Conservation (phyloP, 345 rosid genomes). For the Heritiera littoralis region DNA sequence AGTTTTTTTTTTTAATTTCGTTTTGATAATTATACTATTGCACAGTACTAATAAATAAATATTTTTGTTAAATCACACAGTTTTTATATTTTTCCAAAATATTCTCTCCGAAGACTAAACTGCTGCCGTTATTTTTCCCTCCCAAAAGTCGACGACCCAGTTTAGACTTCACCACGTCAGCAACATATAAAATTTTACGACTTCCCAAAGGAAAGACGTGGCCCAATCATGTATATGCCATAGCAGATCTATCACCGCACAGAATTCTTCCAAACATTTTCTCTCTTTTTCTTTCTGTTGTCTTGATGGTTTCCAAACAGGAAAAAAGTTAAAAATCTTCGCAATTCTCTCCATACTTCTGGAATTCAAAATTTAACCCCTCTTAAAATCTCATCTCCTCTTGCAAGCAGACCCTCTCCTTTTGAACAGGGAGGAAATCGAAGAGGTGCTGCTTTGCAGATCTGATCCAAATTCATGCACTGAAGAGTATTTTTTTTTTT, state of each 20-base stretch:
- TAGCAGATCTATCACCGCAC: not conserved
- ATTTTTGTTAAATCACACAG: too few species aligned
- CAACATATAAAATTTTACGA: not conserved
- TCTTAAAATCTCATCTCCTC: not conserved
- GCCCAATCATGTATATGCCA: not conserved
- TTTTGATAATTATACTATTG: too few species aligned
- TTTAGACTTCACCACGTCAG: not conserved
- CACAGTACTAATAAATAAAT: too few species aligned
- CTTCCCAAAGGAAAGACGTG: not conserved
- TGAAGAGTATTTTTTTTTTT: slow-evolving; percentile 6
- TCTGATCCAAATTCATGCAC: slow-evolving; percentile 26
- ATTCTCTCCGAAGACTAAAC: too few species aligned
- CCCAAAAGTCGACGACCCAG: not conserved
- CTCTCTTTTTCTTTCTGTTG: not conserved
- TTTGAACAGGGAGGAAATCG: slow-evolving; percentile 11
- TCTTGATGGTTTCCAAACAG: too few species aligned
- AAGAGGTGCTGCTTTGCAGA: slow-evolving; percentile 30
- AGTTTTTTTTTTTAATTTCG: too few species aligned
- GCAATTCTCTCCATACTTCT: not conserved
- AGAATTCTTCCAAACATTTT: not conserved
- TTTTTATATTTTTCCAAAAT: too few species aligned
- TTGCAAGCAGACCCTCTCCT: slow-evolving; percentile 9
- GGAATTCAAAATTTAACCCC: not conserved
- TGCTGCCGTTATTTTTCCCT: not conserved
- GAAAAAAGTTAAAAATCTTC: too few species aligned